Evolutionary conservation across 2,329 filamentous ascomycete genomes (phyloP).

Genomic region (Colletotrichum lupini): DNA sequence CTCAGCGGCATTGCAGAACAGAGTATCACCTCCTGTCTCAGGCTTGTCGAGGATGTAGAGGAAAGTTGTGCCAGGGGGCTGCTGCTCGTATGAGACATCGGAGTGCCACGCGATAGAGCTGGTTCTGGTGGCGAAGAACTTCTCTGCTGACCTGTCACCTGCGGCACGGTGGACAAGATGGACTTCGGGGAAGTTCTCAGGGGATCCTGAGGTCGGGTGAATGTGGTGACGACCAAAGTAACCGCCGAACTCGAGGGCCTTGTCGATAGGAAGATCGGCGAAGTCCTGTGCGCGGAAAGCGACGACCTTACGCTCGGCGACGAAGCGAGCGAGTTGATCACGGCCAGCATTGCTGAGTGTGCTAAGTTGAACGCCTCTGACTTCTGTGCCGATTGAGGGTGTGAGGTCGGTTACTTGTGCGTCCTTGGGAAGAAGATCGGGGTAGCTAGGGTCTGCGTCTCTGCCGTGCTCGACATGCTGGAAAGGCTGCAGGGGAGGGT

Average conservation of each 20-base stretch:
- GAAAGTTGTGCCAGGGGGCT: constrained; percentile 91
- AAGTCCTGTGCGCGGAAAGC: constrained; percentile 77
- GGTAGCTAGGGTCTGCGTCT: constrained; percentile 70
- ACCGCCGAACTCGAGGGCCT: constrained; percentile 71
- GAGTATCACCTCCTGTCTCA: constrained; percentile 82
- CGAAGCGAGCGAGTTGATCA: constrained; percentile 74
- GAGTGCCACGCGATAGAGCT: constrained; percentile 91
- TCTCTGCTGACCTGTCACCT: constrained; percentile 57
- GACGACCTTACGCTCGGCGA: constrained; percentile 74
- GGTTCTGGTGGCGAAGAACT: constrained; percentile 75
- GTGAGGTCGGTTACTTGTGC: constrained; percentile 66
- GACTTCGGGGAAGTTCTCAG: constrained; percentile 72
- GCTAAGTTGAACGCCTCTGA: constrained; percentile 72
- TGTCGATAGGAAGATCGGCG: constrained; percentile 68
- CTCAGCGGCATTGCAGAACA: constrained; percentile 83
- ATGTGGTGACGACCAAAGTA: constrained; percentile 80
- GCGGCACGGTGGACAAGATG: constrained; percentile 76
- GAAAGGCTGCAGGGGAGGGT: constrained; percentile 69
- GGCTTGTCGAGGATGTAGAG: constrained; percentile 88
- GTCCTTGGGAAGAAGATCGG: constrained; percentile 65
- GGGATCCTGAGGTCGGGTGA: constrained; percentile 77
- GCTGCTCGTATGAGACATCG: constrained; percentile 87
- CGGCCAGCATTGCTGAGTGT: constrained; percentile 70
- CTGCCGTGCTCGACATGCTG: constrained; percentile 74
- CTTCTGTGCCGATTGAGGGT: constrained; percentile 72